phyloP scores from a whole-genome alignment of 768 basidiomycete species.

The Lactarius hatsudake region DNA sequence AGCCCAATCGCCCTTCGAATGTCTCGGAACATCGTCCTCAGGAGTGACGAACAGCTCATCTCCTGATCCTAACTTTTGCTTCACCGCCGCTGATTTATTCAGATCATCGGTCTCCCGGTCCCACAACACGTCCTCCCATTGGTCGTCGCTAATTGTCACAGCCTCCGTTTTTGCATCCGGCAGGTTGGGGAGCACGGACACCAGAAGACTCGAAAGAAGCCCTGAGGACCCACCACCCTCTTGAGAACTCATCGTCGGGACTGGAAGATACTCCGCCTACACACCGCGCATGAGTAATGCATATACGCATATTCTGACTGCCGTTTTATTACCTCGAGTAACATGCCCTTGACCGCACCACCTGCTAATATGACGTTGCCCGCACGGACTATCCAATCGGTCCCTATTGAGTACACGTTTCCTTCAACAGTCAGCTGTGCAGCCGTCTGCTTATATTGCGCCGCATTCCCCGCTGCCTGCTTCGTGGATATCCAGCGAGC shows the following conservation, averaged over 20 bases:
- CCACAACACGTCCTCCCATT: constrained; percentile 82
- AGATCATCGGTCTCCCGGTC: constrained; percentile 62
- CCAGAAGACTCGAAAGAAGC: constrained; percentile 69
- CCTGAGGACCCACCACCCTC: constrained; percentile 67
- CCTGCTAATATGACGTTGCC: constrained; percentile 77
- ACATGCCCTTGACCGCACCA: constrained; percentile 77
- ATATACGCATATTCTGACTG: constrained; percentile 3
- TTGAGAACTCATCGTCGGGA: constrained; percentile 64
- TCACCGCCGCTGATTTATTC: constrained; percentile 20
- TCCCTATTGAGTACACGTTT: constrained; percentile 69
- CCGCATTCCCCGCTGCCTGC: constrained; percentile 36
- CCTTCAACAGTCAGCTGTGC: constrained; percentile 74
- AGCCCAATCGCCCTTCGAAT: constrained; percentile 65
- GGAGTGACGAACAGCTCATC: constrained; percentile 65
- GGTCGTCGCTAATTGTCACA: constrained; percentile 71
- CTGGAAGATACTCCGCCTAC: constrained; percentile 80
- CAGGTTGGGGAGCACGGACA: constrained; percentile 71
- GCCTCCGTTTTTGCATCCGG: constrained; percentile 72
- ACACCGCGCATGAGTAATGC: not conserved
- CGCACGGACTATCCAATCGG: constrained; percentile 76
- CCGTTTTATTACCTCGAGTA: constrained; percentile 61
- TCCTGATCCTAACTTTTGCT: constrained; percentile 27
- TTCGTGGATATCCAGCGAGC: constrained; percentile 72
- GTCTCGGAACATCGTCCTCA: constrained; percentile 49
- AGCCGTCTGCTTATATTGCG: constrained; percentile 49